Evolutionary conservation across 371 early-diverging fungal species (phyloP), one percentile per base, ranked within the genome.

Genomic region (Mortierella sp.): DNA sequence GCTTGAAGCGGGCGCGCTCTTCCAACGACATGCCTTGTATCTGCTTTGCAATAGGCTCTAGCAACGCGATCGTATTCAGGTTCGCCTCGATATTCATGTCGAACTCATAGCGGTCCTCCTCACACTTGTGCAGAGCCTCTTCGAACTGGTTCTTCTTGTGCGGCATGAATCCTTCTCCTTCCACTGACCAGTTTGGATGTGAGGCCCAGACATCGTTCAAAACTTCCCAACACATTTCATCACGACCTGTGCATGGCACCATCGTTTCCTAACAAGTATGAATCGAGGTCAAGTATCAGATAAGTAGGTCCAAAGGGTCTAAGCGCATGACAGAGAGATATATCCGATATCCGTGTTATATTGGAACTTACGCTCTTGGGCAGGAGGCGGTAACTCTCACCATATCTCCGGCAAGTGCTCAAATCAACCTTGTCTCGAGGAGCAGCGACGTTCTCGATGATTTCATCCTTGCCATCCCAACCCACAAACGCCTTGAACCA

Each of bases 91-190:
- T 95, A 78, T 96, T 93, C 64, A 99, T 82, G 78, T 99, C 99
- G 83, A 97, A 94, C 69, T 99, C 99, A 70, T 97, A 99, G 56
- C 93, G 89, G 73, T 99, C 99, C 80, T 99, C 99, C 82, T 99
- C 99, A 81, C 94, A 92, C 49, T 94, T 89, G 84, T 94, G 96
- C 80, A 99, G 82, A 16, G 92, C 92, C 72, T 99, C 99, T 80
- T 99, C 99, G 67, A 89, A 96, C 21, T 84, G 84, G 67, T 95
- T 99, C 83, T 97, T 98, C 66, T 95, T 94, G 79, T 94, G 93
- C 50, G 95, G 91, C 47, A 94, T 90, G 83, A 98, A 98, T 46
- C 90, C 94, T 18, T 92, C 93, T 62, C 96, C 98, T 79, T 99
- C 99, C 61, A 95, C 94, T 3, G 93, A 89, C 89, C 93, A 97